These are phyloP conservation scores for Eucalyptus marginata DNA, from an alignment of 345 rosid genomes.

Conservation along the genomic window DNA sequence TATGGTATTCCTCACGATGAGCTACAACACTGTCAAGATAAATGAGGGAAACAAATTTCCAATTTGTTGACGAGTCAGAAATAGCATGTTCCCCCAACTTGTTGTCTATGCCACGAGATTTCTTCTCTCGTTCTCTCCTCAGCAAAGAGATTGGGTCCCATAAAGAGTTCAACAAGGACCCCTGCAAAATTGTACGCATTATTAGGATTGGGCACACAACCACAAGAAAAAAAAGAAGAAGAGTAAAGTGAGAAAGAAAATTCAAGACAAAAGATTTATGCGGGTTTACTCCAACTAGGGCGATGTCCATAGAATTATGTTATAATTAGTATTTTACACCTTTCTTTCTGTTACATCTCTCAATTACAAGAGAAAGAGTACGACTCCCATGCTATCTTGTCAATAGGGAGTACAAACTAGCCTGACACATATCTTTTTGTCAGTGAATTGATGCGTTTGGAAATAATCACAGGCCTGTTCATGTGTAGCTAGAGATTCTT, in stretches of 20 bases:
- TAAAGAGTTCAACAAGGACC: not conserved
- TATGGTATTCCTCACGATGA: not conserved
- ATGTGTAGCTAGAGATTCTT: too few relatives aligned
- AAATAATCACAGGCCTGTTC: not conserved
- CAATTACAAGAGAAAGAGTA: too few relatives aligned
- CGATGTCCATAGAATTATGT: too few relatives aligned
- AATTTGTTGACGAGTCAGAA: not conserved
- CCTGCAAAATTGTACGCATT: not conserved
- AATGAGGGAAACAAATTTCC: not conserved
- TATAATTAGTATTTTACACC: too few relatives aligned
- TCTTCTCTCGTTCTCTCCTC: not conserved
- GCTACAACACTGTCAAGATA: not conserved
- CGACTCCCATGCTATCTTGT: too few relatives aligned
- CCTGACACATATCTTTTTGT: too few relatives aligned
- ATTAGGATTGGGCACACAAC: too few relatives aligned
- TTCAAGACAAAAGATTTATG: too few relatives aligned
- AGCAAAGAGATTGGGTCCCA: not conserved
- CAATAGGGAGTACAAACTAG: too few relatives aligned
- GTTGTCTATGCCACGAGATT: not conserved
- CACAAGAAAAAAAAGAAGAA: too few relatives aligned
- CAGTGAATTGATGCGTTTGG: not conserved
- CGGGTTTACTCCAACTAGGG: too few relatives aligned
- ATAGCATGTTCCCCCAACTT: not conserved
- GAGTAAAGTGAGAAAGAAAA: too few relatives aligned
- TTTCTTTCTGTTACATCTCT: rapidly evolving